Evolutionary conservation across 1,139 yeast genomes (phyloP), one percentile per base, ranked within the genome.

Genomic region (Arxiozyma slooffiae): DNA sequence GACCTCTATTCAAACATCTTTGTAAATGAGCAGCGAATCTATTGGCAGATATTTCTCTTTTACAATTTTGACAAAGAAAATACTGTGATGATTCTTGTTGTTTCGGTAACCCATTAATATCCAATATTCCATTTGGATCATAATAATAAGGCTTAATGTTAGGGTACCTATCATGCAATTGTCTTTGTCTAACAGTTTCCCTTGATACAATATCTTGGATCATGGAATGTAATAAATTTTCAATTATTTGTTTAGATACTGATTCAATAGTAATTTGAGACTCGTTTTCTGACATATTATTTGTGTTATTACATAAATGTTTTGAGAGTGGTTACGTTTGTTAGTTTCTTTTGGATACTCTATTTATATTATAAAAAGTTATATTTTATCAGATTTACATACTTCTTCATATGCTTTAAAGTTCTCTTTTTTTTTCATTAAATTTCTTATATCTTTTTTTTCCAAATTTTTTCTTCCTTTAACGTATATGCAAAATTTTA

Each of bases 21-120:
- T 88, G 94, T 45, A 90, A 75, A 67, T 92, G 98, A 48, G 87
- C 90, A 3, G 97, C 97, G 72, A 87, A 89, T 53, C 98, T 73
- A 39, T 87, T 82, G 0, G 96, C 96, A 0, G 96, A 92, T 17
- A 92, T 84, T 61, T 84, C 86, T 51, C 98, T 73, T 7, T 80
- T 81, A 67, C 98, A 92, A 58, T 85, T 84, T 17, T 78, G 76
- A 68, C 98, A 92, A 52, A 72, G 77, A 62, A 88, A 87, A 66
- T 89, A 89, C 30, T 60, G 59, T n/a, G 68, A 61, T 2, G 66
- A 61, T 45, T 65, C 68, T 48, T 60, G 66, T 40, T 56, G 61
- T 46, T 64, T 65, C 1, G 62, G 61, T n/a, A 48, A 48, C 7
- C 67, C 68, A 46, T 58, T 50, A 11, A 65, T 57, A 50, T 65